Percentiles rank a stretch among this genome's conserved stretches.
Evolutionary conservation across 306 rosid genomes (phyloP).

Genomic region (Quercus agrifolia): DNA sequence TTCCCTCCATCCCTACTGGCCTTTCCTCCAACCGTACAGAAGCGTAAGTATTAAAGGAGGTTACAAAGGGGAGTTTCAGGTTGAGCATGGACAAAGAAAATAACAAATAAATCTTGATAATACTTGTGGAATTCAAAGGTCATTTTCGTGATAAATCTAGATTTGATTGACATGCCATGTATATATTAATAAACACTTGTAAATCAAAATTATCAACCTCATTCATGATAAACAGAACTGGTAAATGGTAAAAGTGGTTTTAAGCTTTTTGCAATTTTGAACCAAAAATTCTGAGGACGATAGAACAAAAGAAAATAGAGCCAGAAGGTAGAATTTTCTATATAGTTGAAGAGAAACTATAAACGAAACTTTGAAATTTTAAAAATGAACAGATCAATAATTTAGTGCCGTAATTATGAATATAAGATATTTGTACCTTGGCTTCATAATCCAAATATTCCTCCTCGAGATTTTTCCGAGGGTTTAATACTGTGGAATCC

Average conservation of each 20-base stretch:
- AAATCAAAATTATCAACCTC: neutral
- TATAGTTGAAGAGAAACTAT: neutral
- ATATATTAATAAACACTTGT: neutral
- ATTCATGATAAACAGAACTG: neutral
- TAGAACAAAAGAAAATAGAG: constrained; percentile 1
- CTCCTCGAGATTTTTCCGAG: constrained; percentile 84
- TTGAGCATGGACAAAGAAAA: too few species aligned
- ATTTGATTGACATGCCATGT: neutral
- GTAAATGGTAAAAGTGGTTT: neutral
- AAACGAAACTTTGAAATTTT: neutral
- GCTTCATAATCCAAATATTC: constrained; percentile 85
- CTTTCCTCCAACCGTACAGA: too few species aligned
- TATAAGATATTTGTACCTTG: constrained; percentile 47
- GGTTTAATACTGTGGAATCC: constrained; percentile 55
- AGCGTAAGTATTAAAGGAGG: too few species aligned
- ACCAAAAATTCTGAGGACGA: neutral
- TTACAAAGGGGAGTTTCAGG: too few species aligned
- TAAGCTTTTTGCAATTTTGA: neutral
- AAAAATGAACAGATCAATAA: neutral
- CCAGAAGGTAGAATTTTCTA: constrained; percentile 10
- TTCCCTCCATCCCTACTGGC: too few species aligned
- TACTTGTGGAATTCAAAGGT: too few species aligned
- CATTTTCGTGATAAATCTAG: neutral
- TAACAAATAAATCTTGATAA: too few species aligned
- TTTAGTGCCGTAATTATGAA: constrained; percentile 9